A percentile compares a stretch with the other conserved stretches of the same genome.
These are phyloP conservation scores for Maudiozyma barnettii DNA, from an alignment of 805 yeast species.

Conservation along the genomic window DNA sequence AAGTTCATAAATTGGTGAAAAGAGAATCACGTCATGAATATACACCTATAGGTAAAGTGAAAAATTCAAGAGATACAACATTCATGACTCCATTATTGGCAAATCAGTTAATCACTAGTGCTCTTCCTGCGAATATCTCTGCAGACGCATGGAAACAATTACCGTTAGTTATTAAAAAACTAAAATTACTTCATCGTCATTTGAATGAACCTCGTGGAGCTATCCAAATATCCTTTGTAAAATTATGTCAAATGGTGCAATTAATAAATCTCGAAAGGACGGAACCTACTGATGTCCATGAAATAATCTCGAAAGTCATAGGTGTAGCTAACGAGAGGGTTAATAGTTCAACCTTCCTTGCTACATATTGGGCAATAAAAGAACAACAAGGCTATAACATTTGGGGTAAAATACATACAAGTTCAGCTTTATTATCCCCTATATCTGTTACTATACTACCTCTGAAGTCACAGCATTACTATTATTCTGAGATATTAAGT, in stretches of 20 bases:
- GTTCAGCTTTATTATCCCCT: conserved; percentile 31
- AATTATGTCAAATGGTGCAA: conserved; percentile 31
- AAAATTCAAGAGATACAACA: conserved; percentile 18
- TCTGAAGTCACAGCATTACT: conserved; percentile 28
- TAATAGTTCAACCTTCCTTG: conserved; percentile 29
- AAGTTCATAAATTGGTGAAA: conserved; percentile 9
- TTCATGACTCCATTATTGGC: conserved; percentile 29
- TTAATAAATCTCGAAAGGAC: conserved; percentile 23
- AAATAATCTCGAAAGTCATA: not conserved
- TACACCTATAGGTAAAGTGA: conserved; percentile 27
- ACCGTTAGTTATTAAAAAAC: conserved; percentile 32
- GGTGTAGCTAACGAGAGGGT: not conserved
- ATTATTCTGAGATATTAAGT: conserved; percentile 28
- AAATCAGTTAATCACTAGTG: conserved; percentile 26
- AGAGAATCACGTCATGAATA: conserved; percentile 16
- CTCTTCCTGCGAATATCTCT: conserved; percentile 31
- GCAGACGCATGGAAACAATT: conserved; percentile 33
- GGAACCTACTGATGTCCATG: not conserved
- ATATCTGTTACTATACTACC: conserved; percentile 38
- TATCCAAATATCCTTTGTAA: conserved; percentile 31
- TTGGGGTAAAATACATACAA: conserved; percentile 33
- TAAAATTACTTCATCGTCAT: conserved; percentile 38
- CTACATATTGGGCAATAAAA: conserved; percentile 41
- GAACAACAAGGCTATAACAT: conserved; percentile 36
- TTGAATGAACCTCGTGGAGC: conserved; percentile 37